Conservation (phyloP, 2,329 filamentous ascomycete species). For the Ceratocystis huliohia region DNA sequence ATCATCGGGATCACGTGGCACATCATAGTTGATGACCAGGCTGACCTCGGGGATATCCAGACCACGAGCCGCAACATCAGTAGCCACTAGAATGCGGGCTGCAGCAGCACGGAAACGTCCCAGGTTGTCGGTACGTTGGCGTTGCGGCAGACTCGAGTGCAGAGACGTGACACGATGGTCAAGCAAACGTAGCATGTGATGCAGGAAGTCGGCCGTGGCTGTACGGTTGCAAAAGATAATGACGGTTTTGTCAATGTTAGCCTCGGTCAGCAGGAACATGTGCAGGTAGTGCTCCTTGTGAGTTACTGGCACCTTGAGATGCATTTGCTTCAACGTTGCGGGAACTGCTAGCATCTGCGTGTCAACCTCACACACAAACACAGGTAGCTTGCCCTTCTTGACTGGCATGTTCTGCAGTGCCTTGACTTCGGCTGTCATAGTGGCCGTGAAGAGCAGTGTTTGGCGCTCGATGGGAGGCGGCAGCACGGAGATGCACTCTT, state of each 20-base stretch:
- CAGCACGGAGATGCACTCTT: conserved; percentile 71
- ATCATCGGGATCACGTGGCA: conserved; percentile 90
- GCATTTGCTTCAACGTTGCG: conserved; percentile 66
- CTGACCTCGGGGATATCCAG: conserved; percentile 88
- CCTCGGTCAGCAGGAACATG: conserved; percentile 66
- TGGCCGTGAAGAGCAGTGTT: conserved; percentile 91
- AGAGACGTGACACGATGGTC: conserved; percentile 83
- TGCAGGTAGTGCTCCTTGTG: conserved; percentile 94
- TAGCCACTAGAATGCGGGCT: conserved; percentile 81
- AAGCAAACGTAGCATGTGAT: conserved; percentile 74
- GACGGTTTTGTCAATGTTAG: conserved; percentile 60
- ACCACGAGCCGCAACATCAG: conserved; percentile 86
- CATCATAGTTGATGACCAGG: conserved; percentile 87
- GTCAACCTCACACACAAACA: conserved; percentile 83
- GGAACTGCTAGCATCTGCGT: conserved; percentile 65
- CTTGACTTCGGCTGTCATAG: conserved; percentile 81
- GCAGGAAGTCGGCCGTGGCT: conserved; percentile 73
- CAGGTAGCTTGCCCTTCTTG: conserved; percentile 55
- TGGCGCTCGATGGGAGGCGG: conserved; percentile 71
- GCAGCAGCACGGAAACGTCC: conserved; percentile 82
- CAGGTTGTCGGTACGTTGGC: conserved; percentile 74
- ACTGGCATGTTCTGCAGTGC: conserved; percentile 68
- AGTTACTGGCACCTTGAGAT: conserved; percentile 77
- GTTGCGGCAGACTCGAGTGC: conserved; percentile 76
- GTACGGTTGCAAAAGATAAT: conserved; percentile 96